A percentile compares a stretch with the other conserved stretches of the same genome.
Evolutionary conservation across 441 rosid genomes (phyloP).

Genomic region (Aquilaria agallochum): DNA sequence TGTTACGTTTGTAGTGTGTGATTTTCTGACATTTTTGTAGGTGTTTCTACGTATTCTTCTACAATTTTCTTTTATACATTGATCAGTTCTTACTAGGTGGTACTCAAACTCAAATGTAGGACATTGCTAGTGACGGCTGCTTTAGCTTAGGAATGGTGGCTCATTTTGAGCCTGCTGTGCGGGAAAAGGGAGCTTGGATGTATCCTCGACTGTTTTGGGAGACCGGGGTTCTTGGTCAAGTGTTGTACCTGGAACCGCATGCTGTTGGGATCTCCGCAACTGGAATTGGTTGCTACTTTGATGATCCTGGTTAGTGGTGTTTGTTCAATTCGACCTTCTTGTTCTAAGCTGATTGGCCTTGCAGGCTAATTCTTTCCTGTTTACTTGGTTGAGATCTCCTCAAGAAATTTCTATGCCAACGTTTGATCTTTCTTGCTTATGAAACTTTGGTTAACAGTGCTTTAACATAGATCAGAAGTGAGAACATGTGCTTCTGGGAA

Average conservation of each 20-base stretch:
- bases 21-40: not conserved
- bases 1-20: not conserved
- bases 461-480: too few relatives aligned
- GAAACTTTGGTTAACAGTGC: too few relatives aligned
- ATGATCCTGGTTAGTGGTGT: slow-evolving; percentile 62
- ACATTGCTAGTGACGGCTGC: slow-evolving; percentile 90
- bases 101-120: slow-evolving; percentile 35
- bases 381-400: too few relatives aligned
- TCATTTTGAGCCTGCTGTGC: slow-evolving; percentile 56
- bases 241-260: slow-evolving; percentile 84
- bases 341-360: not conserved
- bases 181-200: slow-evolving; percentile 67
- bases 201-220: slow-evolving; percentile 92
- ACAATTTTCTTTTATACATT: not conserved
- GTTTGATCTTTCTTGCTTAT: too few relatives aligned
- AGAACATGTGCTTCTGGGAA: too few relatives aligned
- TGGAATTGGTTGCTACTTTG: slow-evolving; percentile 86
- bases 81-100: too few relatives aligned
- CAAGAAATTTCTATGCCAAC: not conserved
- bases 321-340: not conserved
- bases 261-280: slow-evolving; percentile 82
- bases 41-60: not conserved
- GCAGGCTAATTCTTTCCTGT: too few relatives aligned
- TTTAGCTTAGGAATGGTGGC: slow-evolving; percentile 92
- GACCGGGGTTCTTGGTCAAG: slow-evolving; percentile 87